Conservation (phyloP, 202 grass and related monocot species). For the Carex arenaria region DNA sequence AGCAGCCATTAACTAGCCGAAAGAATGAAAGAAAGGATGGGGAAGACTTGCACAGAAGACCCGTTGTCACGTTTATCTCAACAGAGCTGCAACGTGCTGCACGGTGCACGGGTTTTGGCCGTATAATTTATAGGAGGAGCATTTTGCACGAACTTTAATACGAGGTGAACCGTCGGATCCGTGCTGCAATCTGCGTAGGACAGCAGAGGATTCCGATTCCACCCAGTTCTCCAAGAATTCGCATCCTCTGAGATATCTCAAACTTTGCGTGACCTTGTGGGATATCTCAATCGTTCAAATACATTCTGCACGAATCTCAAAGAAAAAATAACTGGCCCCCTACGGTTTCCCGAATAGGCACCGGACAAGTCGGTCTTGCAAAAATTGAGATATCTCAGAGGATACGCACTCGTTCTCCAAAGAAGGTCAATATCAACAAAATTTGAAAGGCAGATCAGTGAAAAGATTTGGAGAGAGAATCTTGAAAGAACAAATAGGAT, state of each 20-base stretch:
- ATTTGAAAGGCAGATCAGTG: background rate
- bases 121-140: background rate
- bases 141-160: background rate
- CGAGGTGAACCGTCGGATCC: background rate
- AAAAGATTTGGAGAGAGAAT: background rate
- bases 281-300: no score
- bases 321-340: no score
- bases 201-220: background rate
- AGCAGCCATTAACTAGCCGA: background rate
- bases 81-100: background rate
- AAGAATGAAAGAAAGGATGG: background rate
- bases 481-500: background rate
- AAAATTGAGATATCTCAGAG: no score
- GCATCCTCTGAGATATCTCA: no score
- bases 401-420: no score
- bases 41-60: background rate
- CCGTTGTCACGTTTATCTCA: background rate
- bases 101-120: background rate
- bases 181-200: background rate
- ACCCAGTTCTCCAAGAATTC: background rate
- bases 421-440: background rate
- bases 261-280: no score
- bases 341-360: no score
- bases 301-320: no score
- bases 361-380: no score